These are phyloP conservation scores for Nicotiana attenuata DNA, from an alignment of 257 asterid genomes.

Conservation along the genomic window DNA sequence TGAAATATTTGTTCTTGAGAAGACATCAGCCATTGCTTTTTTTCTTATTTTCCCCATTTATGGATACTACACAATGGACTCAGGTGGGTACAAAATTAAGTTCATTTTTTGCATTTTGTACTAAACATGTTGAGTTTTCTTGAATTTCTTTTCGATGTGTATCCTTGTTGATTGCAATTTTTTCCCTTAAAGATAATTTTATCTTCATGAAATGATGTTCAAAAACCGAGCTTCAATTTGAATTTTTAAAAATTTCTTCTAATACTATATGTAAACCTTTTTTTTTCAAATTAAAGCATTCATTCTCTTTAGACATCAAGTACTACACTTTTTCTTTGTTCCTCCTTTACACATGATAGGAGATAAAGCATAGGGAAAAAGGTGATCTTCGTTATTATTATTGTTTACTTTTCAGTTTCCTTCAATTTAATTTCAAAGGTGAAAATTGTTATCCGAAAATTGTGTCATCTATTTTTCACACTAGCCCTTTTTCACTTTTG, in stretches of 20 bases:
- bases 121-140: neutral
- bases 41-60: slow-evolving; percentile 21
- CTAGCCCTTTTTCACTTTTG: neutral
- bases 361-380: slow-evolving; percentile 21
- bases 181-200: neutral
- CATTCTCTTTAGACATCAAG: slow-evolving; percentile 18
- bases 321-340: slow-evolving; percentile 20
- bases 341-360: slow-evolving; percentile 21
- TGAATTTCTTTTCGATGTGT: neutral
- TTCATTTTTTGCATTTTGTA: neutral
- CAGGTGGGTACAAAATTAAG: slow-evolving; percentile 38
- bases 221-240: neutral
- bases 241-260: neutral
- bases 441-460: neutral
- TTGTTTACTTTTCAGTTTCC: neutral
- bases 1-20: slow-evolving; percentile 28
- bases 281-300: slow-evolving; percentile 7
- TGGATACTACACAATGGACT: slow-evolving; percentile 67
- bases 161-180: neutral
- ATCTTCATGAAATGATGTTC: slow-evolving; percentile 22
- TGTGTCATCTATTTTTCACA: neutral
- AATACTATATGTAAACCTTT: neutral
- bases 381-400: slow-evolving; percentile 17
- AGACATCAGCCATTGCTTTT: slow-evolving; percentile 25
- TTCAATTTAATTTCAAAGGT: slow-evolving; percentile 11